Percentiles rank a stretch among this genome's conserved stretches.
These are phyloP conservation scores for Aspergillus sp. DNA, from an alignment of 2,329 filamentous ascomycete genomes.

Conservation along the genomic window DNA sequence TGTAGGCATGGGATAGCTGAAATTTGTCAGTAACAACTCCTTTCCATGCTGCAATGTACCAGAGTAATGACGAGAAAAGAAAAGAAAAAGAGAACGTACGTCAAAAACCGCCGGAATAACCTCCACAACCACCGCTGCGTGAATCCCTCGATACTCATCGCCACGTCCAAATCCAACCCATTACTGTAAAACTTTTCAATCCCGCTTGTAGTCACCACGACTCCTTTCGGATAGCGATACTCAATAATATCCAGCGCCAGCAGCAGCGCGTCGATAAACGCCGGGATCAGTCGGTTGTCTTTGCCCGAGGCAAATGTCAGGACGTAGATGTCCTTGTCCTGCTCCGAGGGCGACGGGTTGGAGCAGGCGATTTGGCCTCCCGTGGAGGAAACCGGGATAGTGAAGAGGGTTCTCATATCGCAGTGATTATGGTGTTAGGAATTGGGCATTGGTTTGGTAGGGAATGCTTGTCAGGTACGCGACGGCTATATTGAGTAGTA, in stretches of 20 bases:
- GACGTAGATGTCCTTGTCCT: conserved; percentile 52
- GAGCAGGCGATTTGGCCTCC: conserved; percentile 57
- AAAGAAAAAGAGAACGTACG: conserved; percentile 29
- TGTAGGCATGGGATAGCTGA: conserved; percentile 69
- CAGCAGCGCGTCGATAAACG: conserved; percentile 59
- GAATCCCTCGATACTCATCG: conserved; percentile 53
- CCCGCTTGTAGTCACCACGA: conserved; percentile 66
- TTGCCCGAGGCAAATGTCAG: conserved; percentile 62
- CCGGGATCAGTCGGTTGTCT: conserved; percentile 66
- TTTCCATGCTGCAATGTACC: background rate
- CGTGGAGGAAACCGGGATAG: conserved; percentile 47
- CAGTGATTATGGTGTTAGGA: background rate
- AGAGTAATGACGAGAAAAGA: background rate
- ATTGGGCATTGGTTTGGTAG: too few relatives aligned
- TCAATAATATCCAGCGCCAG: conserved; percentile 69
- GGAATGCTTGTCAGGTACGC: too few relatives aligned
- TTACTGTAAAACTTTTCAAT: conserved; percentile 77
- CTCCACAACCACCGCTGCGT: conserved; percentile 53
- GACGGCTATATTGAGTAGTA: background rate
- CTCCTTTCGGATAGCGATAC: conserved; percentile 58
- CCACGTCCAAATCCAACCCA: conserved; percentile 67
- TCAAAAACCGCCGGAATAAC: conserved; percentile 57
- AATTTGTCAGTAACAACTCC: background rate
- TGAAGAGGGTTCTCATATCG: conserved; percentile 44
- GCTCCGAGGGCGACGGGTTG: conserved; percentile 42